Conservation (phyloP, 306 rosid genomes). For the Geum urbanum region DNA sequence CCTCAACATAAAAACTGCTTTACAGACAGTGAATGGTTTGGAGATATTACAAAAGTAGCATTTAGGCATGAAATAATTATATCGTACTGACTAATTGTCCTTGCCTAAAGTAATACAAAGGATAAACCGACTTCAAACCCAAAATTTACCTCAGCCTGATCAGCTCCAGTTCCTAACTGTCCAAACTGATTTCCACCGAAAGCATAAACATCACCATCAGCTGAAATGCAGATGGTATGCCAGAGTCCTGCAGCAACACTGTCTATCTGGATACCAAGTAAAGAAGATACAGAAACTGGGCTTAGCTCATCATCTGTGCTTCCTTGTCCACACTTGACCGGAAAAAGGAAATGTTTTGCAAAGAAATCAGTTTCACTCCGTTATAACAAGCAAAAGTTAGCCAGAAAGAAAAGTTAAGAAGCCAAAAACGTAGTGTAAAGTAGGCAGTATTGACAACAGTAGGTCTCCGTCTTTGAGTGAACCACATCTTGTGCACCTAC, state of each 20-base stretch:
- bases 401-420: slow-evolving; percentile 12
- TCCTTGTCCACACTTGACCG: slow-evolving; percentile 86
- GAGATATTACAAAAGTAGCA: no score
- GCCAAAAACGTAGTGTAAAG: background rate
- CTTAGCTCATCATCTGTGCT: slow-evolving; percentile 83
- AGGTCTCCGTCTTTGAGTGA: slow-evolving; percentile 46
- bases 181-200: slow-evolving; percentile 98
- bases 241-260: slow-evolving; percentile 87
- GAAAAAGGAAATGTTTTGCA: slow-evolving; percentile 28
- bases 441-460: slow-evolving; percentile 38
- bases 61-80: no score
- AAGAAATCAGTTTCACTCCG: slow-evolving; percentile 19
- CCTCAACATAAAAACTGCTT: background rate
- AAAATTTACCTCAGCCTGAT: slow-evolving; percentile 73
- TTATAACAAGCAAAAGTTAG: slow-evolving; percentile 30
- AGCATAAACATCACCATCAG: slow-evolving; percentile 79
- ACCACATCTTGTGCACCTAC: slow-evolving; percentile 69
- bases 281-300: slow-evolving; percentile 72
- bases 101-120: background rate
- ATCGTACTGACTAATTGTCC: background rate
- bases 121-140: background rate
- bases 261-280: slow-evolving; percentile 70
- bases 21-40: background rate
- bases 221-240: slow-evolving; percentile 85
- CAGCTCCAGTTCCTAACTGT: slow-evolving; percentile 89